Evolutionary conservation across 1,284 basidiomycete genomes (phyloP), one percentile per base, ranked within the genome.

Genomic region (Paramarasmius palmivorus): DNA sequence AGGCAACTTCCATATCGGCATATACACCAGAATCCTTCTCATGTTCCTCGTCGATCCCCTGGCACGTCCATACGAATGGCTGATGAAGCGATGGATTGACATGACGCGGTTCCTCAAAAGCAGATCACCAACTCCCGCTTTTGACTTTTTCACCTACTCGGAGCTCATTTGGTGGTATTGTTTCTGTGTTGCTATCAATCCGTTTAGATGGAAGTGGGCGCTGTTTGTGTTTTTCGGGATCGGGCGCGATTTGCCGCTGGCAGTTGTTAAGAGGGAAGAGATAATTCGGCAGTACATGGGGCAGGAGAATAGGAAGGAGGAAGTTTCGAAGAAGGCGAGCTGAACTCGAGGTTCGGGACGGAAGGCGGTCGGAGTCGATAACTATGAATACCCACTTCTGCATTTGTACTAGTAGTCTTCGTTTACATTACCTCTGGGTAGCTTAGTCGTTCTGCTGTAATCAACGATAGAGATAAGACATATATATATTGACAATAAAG

Each of bases 1-100:
- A 17, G 61, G 59, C 8, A 55, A 56, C 35, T 59, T 54, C 34
- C 53, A 54, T 19, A 58, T 55, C 25, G 50, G 23, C 8, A 25
- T 66, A 68, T 79, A 85, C 61, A 81, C 78, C 1, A 77, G 84
- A 20, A 81, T 85, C 34, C 74, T 84, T 8, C 70, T 83, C 23
- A 76, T 78, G 2, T 77, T 86, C 61, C 73, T 86, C 17, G 73
- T 85, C 63, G 83, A 86, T 61, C 65, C 72, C 25, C 61, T 65
- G 25, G 77, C 80, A 0, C 74, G 83, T 0, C 84, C 84, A 2
- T 59, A 63, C 12, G 71, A 77, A 2, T 74, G 76, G 39, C 78
- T 84, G 58, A 84, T 83, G 82, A 82, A 83, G 59, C 72, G 84
- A 8, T 86, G 84, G 84, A 83, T 86, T 36, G 82, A 86, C 63